A percentile compares a stretch with the other conserved stretches of the same genome.
phyloP scores from a whole-genome alignment of 2,329 filamentous ascomycete species.

The Anisogramma anomala region DNA sequence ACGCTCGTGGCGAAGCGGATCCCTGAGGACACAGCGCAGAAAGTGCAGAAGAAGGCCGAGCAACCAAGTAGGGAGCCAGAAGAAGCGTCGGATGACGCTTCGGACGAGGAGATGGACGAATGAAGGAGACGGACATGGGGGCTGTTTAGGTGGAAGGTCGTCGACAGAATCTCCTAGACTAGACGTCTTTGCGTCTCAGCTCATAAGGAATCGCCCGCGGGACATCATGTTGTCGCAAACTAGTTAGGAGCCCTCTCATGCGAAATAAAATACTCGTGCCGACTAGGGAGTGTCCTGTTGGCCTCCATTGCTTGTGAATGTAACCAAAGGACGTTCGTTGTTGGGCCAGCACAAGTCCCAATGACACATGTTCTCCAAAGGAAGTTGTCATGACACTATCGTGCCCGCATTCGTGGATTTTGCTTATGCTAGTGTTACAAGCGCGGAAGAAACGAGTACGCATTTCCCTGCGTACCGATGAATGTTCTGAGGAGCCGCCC shows the following conservation, averaged over 20 bases:
- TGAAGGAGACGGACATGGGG: background rate
- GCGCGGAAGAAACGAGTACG: constrained; percentile 8
- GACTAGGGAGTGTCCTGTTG: too few species aligned
- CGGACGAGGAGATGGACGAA: background rate
- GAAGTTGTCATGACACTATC: constrained; percentile 17
- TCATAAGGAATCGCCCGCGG: background rate
- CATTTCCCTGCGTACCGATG: constrained; percentile 2
- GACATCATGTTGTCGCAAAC: background rate
- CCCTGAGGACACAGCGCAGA: background rate
- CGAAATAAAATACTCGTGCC: too few species aligned
- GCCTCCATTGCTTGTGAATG: too few species aligned
- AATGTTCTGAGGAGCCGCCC: background rate
- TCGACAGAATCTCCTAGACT: too few species aligned
- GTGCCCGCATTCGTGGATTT: constrained; percentile 13
- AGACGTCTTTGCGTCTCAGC: too few species aligned
- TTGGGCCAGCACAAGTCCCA: too few species aligned
- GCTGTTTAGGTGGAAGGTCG: too few species aligned
- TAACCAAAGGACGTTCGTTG: too few species aligned
- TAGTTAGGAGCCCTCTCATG: too few species aligned
- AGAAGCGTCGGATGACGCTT: background rate
- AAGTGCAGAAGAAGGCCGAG: background rate
- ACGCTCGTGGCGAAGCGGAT: constrained; percentile 6
- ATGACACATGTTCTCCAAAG: background rate
- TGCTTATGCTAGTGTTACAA: constrained; percentile 16
- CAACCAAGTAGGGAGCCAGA: background rate